phyloP scores from a whole-genome alignment of 1,139 yeast species.

The Debaryomyces subglobosus region DNA sequence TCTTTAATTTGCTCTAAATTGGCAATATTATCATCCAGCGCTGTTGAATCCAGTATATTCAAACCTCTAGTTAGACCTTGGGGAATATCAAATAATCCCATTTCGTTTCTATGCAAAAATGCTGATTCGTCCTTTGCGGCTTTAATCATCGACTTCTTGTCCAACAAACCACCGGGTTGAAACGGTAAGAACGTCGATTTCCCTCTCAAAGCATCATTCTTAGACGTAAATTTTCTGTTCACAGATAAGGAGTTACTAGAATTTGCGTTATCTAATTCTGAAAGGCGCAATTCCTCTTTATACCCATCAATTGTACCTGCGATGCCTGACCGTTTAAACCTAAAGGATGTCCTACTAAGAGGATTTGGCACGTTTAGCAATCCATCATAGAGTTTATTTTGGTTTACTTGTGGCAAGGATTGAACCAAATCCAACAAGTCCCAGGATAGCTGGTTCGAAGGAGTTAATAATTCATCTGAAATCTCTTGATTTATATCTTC shows the following conservation, averaged over 20 bases:
- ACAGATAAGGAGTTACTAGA: constrained; percentile 75
- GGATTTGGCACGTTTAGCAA: constrained; percentile 56
- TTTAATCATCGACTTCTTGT: constrained; percentile 25
- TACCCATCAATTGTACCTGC: constrained; percentile 67
- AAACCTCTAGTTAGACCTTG: constrained; percentile 84
- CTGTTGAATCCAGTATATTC: constrained; percentile 19
- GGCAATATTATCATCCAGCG: constrained; percentile 13
- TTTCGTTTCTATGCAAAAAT: constrained; percentile 63
- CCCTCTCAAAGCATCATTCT: constrained; percentile 67
- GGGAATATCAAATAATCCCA: constrained; percentile 81
- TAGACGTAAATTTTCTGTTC: constrained; percentile 66
- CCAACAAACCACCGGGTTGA: constrained; percentile 85
- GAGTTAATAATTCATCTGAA: constrained; percentile 41
- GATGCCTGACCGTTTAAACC: constrained; percentile 74
- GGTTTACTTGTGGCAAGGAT: constrained; percentile 40
- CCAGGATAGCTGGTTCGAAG: constrained; percentile 59
- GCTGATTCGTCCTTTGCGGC: constrained; percentile 36
- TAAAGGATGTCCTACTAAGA: constrained; percentile 56
- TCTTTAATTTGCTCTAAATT: constrained; percentile 14
- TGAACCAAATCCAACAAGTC: constrained; percentile 59
- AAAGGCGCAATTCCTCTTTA: constrained; percentile 59
- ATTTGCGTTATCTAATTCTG: constrained; percentile 55
- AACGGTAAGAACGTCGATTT: constrained; percentile 81
- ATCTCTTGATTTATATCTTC: constrained; percentile 10
- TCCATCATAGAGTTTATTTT: constrained; percentile 37